Conservation (phyloP, 2,329 filamentous ascomycete species). For the Sporothrix curviconia region DNA sequence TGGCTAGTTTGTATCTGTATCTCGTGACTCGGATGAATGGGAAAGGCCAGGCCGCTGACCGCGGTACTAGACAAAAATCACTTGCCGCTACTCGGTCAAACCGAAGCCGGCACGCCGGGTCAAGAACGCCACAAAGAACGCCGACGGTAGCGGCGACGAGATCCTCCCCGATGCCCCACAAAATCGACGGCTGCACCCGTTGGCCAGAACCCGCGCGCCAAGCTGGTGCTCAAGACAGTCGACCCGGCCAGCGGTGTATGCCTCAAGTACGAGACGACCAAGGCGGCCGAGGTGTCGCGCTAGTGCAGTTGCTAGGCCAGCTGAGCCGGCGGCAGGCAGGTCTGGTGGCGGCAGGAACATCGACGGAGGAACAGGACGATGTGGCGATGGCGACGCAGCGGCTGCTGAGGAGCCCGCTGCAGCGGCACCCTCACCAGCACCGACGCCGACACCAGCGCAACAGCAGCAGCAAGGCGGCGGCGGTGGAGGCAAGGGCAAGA, state of each 20-base stretch:
- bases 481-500: slow-evolving; percentile 53
- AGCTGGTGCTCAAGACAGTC: slow-evolving; percentile 81
- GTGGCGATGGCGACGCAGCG: slow-evolving; percentile 28
- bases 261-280: slow-evolving; percentile 86
- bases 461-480: slow-evolving; percentile 26
- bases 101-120: slow-evolving; percentile 28
- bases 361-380: slow-evolving; percentile 31
- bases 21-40: too few species aligned
- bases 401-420: slow-evolving; percentile 12
- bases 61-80: slow-evolving; percentile 69
- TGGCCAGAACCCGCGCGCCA: slow-evolving; percentile 48
- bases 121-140: slow-evolving; percentile 18
- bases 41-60: neutral
- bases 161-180: slow-evolving; percentile 23
- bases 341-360: slow-evolving; percentile 35
- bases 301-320: slow-evolving; percentile 70
- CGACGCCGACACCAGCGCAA: slow-evolving; percentile 21
- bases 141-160: slow-evolving; percentile 20
- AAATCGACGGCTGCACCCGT: slow-evolving; percentile 20
- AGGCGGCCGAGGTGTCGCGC: slow-evolving; percentile 81
- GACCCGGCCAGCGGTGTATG: slow-evolving; percentile 74
- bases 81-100: slow-evolving; percentile 79
- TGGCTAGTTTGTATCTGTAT: slow-evolving; percentile 19
- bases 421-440: slow-evolving; percentile 27
- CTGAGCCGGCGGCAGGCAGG: slow-evolving; percentile 65